These are phyloP conservation scores for Ceratobasidium sp. DNA, from an alignment of 1,284 basidiomycete genomes.

Conservation along the genomic window DNA sequence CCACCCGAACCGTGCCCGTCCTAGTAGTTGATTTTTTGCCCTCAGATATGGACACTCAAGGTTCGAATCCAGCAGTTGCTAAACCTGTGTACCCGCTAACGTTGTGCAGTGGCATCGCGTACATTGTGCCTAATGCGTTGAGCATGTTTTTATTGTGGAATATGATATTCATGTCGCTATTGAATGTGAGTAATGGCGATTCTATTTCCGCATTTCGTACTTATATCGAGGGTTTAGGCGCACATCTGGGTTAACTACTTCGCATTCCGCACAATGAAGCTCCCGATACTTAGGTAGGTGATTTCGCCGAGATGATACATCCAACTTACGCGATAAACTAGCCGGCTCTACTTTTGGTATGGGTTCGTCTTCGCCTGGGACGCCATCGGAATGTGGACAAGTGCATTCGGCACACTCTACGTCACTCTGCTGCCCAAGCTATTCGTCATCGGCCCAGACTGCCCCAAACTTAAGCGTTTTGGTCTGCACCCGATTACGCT, in stretches of 20 bases:
- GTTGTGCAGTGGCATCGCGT: slow-evolving; percentile 18
- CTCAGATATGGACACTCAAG: slow-evolving; percentile 37
- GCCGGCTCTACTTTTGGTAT: slow-evolving; percentile 44
- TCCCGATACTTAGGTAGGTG: slow-evolving; percentile 18
- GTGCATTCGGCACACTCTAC: slow-evolving; percentile 43
- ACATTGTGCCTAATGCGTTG: slow-evolving; percentile 41
- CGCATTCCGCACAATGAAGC: slow-evolving; percentile 11
- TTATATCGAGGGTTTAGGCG: background rate
- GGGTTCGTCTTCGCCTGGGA: slow-evolving; percentile 45
- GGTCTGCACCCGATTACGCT: slow-evolving; percentile 36
- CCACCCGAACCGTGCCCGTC: background rate
- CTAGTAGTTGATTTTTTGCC: background rate
- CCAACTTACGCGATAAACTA: background rate
- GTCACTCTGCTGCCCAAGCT: slow-evolving; percentile 37
- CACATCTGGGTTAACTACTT: slow-evolving; percentile 42
- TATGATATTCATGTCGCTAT: slow-evolving; percentile 38
- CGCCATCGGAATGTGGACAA: slow-evolving; percentile 41
- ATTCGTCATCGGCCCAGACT: slow-evolving; percentile 2
- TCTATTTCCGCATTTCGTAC: too few species aligned
- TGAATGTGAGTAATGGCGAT: slow-evolving; percentile 9
- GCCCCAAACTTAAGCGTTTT: background rate
- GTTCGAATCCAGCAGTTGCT: background rate
- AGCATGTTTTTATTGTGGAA: slow-evolving; percentile 45
- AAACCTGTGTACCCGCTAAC: background rate
- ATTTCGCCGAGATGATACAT: background rate